These are phyloP conservation scores for Syncephalastrum sp. DNA, from an alignment of 371 early-diverging fungal species.

Conservation along the genomic window DNA sequence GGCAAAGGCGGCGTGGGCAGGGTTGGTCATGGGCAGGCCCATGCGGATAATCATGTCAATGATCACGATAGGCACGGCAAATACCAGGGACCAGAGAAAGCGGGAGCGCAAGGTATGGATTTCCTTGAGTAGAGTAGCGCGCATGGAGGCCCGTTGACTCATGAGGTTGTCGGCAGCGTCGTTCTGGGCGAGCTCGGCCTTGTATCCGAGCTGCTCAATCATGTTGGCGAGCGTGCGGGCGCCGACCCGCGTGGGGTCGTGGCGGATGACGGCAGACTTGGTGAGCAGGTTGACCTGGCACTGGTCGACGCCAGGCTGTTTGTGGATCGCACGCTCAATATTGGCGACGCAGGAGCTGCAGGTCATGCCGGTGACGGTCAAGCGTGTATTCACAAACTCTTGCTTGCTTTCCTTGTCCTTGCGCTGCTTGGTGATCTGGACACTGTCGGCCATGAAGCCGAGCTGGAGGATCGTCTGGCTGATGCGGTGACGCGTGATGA, in stretches of 20 bases:
- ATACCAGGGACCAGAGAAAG: constrained; percentile 54
- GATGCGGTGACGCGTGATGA: constrained; percentile 34
- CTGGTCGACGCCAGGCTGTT: constrained; percentile 54
- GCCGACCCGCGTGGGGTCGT: constrained; percentile 52
- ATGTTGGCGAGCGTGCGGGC: constrained; percentile 53
- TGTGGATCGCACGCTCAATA: constrained; percentile 57
- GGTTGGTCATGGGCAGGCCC: constrained; percentile 46
- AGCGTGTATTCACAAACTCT: constrained; percentile 33
- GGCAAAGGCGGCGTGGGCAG: constrained; percentile 37
- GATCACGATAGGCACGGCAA: constrained; percentile 62
- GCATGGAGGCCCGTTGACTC: constrained; percentile 43
- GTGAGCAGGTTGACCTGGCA: constrained; percentile 69
- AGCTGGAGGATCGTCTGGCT: constrained; percentile 44
- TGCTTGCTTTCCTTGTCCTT: constrained; percentile 9
- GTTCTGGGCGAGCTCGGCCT: constrained; percentile 46
- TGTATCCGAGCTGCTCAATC: constrained; percentile 62
- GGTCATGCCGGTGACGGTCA: constrained; percentile 78
- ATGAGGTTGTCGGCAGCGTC: constrained; percentile 29
- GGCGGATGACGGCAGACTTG: constrained; percentile 58
- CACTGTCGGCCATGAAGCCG: constrained; percentile 54
- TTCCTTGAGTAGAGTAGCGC: constrained; percentile 50
- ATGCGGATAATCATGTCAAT: constrained; percentile 64
- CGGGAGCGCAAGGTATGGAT: constrained; percentile 33
- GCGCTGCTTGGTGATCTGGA: constrained; percentile 40
- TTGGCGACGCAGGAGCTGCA: constrained; percentile 80